These are phyloP conservation scores for Massariosphaeria phaeospora DNA, from an alignment of 495 filamentous ascomycete genomes.

Conservation along the genomic window DNA sequence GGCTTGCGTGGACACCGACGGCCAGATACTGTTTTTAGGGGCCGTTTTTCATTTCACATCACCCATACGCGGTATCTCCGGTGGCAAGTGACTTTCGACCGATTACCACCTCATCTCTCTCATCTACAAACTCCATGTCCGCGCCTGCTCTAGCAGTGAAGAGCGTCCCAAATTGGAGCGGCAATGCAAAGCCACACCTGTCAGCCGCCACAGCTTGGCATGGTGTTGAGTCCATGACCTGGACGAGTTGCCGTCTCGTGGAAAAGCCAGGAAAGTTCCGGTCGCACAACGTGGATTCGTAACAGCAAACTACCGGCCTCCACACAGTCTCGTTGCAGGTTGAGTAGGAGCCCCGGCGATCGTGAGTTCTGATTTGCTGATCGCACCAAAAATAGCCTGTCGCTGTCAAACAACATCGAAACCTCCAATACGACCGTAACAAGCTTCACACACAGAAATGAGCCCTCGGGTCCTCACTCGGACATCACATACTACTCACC, in stretches of 20 bases:
- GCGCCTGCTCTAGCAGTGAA: neutral
- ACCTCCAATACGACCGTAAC: slow-evolving; percentile 3
- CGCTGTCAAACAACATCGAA: slow-evolving; percentile 1
- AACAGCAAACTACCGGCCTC: neutral
- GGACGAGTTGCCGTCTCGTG: neutral
- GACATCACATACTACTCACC: neutral
- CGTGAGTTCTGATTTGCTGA: neutral
- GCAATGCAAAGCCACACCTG: slow-evolving; percentile 12
- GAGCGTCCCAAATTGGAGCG: neutral
- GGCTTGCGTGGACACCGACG: neutral
- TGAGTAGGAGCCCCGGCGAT: neutral
- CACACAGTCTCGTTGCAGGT: neutral
- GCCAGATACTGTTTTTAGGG: neutral
- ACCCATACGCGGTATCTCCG: neutral
- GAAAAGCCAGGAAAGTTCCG: neutral
- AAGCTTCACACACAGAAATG: neutral
- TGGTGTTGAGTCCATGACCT: neutral
- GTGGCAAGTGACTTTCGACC: neutral
- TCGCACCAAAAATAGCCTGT: neutral
- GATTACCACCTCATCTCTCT: neutral
- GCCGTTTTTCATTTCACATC: neutral
- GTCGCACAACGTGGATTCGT: neutral
- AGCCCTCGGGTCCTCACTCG: neutral
- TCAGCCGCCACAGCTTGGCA: slow-evolving; percentile 19
- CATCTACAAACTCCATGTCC: neutral